These are phyloP conservation scores for Colletotrichum lini DNA, from an alignment of 2,329 filamentous ascomycete species.

Conservation along the genomic window DNA sequence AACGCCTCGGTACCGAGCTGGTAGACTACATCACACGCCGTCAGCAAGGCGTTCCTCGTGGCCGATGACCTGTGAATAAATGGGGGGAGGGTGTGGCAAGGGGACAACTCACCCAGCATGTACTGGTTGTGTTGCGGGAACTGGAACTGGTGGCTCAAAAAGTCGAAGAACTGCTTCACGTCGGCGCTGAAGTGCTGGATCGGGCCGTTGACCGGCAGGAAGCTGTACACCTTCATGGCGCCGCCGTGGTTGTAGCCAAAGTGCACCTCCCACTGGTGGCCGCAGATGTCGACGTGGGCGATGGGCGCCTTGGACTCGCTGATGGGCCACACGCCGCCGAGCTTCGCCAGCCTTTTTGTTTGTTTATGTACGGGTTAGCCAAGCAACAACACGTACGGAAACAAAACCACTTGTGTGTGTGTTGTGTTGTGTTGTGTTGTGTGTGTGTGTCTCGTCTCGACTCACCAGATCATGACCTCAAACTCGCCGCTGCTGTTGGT, in stretches of 20 bases:
- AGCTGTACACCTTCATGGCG: slow-evolving; percentile 69
- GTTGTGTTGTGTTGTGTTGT: no score
- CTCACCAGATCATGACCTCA: slow-evolving; percentile 76
- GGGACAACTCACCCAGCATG: slow-evolving; percentile 45
- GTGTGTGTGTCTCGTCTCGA: neutral
- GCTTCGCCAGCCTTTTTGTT: slow-evolving; percentile 61
- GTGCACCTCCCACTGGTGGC: slow-evolving; percentile 66
- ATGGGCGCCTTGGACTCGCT: slow-evolving; percentile 43
- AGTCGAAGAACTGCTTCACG: slow-evolving; percentile 67
- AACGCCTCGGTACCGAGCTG: slow-evolving; percentile 47
- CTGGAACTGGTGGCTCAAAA: slow-evolving; percentile 60
- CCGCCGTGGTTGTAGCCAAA: slow-evolving; percentile 65
- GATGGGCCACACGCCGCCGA: slow-evolving; percentile 68
- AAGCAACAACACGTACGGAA: no score
- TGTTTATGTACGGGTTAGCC: no score
- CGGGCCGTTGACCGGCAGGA: slow-evolving; percentile 49
- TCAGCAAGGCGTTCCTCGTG: neutral
- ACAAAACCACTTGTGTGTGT: no score
- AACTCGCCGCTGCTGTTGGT: slow-evolving; percentile 59
- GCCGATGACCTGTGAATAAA: no score
- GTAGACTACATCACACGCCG: slow-evolving; percentile 37
- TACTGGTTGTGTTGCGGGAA: slow-evolving; percentile 51
- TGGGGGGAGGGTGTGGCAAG: no score
- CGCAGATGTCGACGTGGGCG: slow-evolving; percentile 38
- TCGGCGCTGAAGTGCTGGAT: slow-evolving; percentile 67